phyloP scores from a whole-genome alignment of 192 early-diverging fungal genomes.

The Coemansia sp. region DNA sequence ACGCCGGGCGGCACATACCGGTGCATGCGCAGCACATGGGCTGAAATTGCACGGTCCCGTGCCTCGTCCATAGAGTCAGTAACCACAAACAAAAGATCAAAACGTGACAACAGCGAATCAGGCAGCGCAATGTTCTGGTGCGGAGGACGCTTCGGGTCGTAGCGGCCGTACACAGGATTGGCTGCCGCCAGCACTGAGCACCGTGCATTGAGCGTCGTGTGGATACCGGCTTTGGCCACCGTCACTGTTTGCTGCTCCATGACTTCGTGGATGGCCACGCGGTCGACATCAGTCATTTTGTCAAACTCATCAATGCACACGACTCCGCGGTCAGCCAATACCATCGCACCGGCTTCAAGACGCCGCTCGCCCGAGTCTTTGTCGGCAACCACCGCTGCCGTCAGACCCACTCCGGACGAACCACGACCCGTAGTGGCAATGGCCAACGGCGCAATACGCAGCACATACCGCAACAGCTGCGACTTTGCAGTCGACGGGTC shows the following conservation, averaged over 20 bases:
- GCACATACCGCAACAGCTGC: slow-evolving; percentile 94
- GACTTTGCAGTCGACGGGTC: slow-evolving; percentile 99
- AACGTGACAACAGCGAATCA: slow-evolving; percentile 93
- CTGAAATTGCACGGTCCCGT: slow-evolving; percentile 82
- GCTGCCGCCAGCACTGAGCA: slow-evolving; percentile 97
- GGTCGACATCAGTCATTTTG: slow-evolving; percentile 97
- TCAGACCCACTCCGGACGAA: slow-evolving; percentile 95
- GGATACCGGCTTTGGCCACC: slow-evolving; percentile 98
- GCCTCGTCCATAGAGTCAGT: slow-evolving; percentile 86
- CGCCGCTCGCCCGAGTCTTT: slow-evolving; percentile 92
- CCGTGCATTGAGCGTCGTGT: slow-evolving; percentile 94
- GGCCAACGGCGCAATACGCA: slow-evolving; percentile 92
- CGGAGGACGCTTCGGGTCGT: slow-evolving; percentile 82
- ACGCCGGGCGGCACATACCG: slow-evolving; percentile 81
- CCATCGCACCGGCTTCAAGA: slow-evolving; percentile 98
- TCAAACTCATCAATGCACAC: slow-evolving; percentile 99
- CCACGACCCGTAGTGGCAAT: slow-evolving; percentile 97
- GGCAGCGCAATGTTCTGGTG: slow-evolving; percentile 94
- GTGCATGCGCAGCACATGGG: slow-evolving; percentile 94
- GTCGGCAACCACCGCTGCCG: slow-evolving; percentile 92
- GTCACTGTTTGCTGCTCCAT: slow-evolving; percentile 99
- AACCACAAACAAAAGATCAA: slow-evolving; percentile 96
- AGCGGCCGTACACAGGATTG: slow-evolving; percentile 90
- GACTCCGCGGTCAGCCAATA: slow-evolving; percentile 93
- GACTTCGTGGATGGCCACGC: slow-evolving; percentile 99